Base-by-base conservation (phyloP, 2,329 filamentous ascomycete genomes). In the Talaromyces sp. region DNA sequence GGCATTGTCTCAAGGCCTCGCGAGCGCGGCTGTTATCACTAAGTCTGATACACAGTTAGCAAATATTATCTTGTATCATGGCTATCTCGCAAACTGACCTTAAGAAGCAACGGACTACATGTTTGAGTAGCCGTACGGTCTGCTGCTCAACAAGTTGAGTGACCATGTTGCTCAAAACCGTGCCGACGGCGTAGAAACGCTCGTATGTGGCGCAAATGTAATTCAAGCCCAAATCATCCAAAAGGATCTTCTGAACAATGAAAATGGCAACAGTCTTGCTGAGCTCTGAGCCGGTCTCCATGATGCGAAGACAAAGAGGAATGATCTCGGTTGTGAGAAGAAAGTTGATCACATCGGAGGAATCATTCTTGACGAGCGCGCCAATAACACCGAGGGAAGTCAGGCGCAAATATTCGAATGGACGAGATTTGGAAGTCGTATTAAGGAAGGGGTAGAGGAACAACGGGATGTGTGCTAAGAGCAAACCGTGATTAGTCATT, bases 121-220 rank as follows among this genome's bases (percentile, higher is more conserved):
- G 95, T 85, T 99, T 99, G 27, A 99, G 87, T 56, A 99, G 84
- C 61, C 95, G 87, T 35, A 96, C 95, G 1, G 95, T 99, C 80
- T 99, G 95, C 75, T 97, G 94, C 79, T 99, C 95, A 45, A 98
- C 95, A 43, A 99, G 86, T 80, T 98, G 94, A 62, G 90, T 93
- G 65, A 99, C 95, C 95, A 99, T 99, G 76, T 98, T 99, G 82
- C 92, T 97, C 45, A 99, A 83, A 6, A 99, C 95, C 1, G 95
- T 99, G 6, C 95, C 95, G 5, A 99, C 95, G 8, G 95, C 95
- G 72, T 98, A 99, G 80, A 99, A 99, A 22, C 95, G 87, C 83
- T 99, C 95, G 73, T 99, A 99, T 0, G 95, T 99, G 69, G 96
- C 94, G 80, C 95, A 99, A 66, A 99, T 99, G 79, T 99, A 99